Conservation (phyloP, 2,329 filamentous ascomycete species). For the Aureobasidium pullulans region DNA sequence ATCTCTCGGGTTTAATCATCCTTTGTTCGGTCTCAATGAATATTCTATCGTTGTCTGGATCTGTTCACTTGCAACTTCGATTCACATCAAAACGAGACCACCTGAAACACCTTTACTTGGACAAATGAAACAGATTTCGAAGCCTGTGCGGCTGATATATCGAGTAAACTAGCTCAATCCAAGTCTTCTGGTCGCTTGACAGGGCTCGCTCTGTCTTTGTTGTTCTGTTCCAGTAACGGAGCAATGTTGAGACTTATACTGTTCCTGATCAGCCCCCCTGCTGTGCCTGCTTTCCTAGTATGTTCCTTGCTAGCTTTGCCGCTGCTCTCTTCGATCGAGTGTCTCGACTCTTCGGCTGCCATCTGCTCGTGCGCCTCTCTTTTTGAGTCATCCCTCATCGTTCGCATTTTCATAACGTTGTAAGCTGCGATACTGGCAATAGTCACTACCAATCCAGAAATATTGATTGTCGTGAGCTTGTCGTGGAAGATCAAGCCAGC, state of each 20-base stretch:
- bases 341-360: constrained; percentile 30
- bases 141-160: neutral
- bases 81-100: neutral
- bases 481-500: constrained; percentile 86
- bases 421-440: constrained; percentile 80
- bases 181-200: constrained; percentile 40
- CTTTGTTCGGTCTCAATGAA: neutral
- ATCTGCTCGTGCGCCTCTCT: constrained; percentile 38
- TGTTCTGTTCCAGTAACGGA: constrained; percentile 15
- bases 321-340: constrained; percentile 15
- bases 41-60: neutral
- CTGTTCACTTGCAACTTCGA: neutral
- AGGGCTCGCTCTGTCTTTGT: constrained; percentile 28
- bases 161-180: constrained; percentile 23
- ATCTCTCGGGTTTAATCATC: neutral
- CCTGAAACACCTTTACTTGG: neutral
- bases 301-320: constrained; percentile 14
- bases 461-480: constrained; percentile 75
- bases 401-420: constrained; percentile 88
- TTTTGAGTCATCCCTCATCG: constrained; percentile 73
- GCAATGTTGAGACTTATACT: constrained; percentile 32
- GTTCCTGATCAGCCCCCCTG: constrained; percentile 28
- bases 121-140: neutral
- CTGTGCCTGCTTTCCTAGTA: constrained; percentile 20
- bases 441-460: constrained; percentile 80